Base-by-base conservation (phyloP, 108 stramenopile species). In the Discostella pseudostelligera region DNA sequence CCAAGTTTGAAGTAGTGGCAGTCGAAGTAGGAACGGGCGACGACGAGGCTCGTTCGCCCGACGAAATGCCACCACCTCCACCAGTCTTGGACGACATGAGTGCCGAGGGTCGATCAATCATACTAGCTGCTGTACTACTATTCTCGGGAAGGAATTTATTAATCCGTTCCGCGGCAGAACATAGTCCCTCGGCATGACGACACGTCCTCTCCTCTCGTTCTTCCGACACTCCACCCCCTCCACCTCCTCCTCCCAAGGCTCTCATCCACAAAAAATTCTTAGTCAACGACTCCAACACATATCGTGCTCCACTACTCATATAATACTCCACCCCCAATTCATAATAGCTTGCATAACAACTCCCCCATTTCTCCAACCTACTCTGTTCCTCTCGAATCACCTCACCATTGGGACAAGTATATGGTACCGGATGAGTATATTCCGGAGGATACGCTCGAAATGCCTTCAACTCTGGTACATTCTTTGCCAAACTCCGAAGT, bases 281-380 rank as follows among this genome's bases (percentile, higher is more conserved):
- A 6, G 89, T 91, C 60, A 97, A 62, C 43, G 81, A 62, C 47
- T 72, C 76, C 76, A 96, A 49, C 24, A 95, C 90, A 29, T 47
- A 74, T 12, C 90, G 74, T 26, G 83, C 81, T 1, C 80, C 74
- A 8, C 65, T 62, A 14, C 72, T 74, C 93, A 97, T 97, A 78
- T 74, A 79, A 48, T 79, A 79, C 59, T 85, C 83, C 39, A 97
- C 81, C 42, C 84, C 65, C 49, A 99, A 80, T 59, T 83, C 82
- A 79, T 97, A 97, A 70, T 99, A 99, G 19, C 96, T 75, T 64
- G 87, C 86, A 91, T 94, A 99, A 63, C 96, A 97, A n/a, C 86
- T 80, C 19, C 97, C 98, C 98, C 98, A 96, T n/a, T 70, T 58
- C 70, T 96, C 93, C 44, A 96, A 62, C 13, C 95, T 67, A 0